These are phyloP conservation scores for Neurospora sp. DNA, from an alignment of 495 filamentous ascomycete species.

Conservation along the genomic window DNA sequence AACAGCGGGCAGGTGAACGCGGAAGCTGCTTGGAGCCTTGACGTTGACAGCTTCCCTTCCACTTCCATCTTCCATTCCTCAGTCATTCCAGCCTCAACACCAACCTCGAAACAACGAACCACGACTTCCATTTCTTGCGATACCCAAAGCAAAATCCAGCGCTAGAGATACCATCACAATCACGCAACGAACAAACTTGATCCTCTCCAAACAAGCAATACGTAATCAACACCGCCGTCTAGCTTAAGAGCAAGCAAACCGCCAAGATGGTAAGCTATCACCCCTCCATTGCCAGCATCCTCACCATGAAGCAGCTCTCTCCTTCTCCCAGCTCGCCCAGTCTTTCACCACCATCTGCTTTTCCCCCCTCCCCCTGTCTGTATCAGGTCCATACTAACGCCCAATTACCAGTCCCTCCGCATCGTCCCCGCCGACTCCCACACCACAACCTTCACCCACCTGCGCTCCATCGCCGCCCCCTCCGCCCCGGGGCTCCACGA, in stretches of 20 bases:
- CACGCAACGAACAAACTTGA: background rate
- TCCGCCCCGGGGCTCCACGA: slow-evolving; percentile 88
- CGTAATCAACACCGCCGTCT: background rate
- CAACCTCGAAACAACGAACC: slow-evolving; percentile 1
- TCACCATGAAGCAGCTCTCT: too few species aligned
- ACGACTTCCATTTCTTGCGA: background rate
- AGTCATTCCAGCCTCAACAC: slow-evolving; percentile 4
- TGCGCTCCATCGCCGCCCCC: slow-evolving; percentile 56
- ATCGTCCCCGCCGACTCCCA: slow-evolving; percentile 60
- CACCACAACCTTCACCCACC: slow-evolving; percentile 49
- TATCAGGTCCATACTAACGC: background rate
- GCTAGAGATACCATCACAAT: background rate
- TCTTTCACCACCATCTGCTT: too few species aligned
- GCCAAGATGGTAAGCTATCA: slow-evolving; percentile 37
- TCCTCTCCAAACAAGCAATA: background rate
- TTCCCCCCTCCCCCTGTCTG: too few species aligned
- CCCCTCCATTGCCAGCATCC: background rate
- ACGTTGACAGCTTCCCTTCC: slow-evolving; percentile 10
- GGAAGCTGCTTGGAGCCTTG: slow-evolving; percentile 39
- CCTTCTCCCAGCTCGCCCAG: too few species aligned
- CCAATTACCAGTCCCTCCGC: slow-evolving; percentile 63
- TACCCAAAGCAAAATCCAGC: background rate
- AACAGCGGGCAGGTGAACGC: slow-evolving; percentile 15
- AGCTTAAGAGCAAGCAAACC: slow-evolving; percentile 1
- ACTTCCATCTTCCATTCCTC: slow-evolving; percentile 1